phyloP scores from a whole-genome alignment of 306 rosid species.

The Notholithocarpus densiflorus region DNA sequence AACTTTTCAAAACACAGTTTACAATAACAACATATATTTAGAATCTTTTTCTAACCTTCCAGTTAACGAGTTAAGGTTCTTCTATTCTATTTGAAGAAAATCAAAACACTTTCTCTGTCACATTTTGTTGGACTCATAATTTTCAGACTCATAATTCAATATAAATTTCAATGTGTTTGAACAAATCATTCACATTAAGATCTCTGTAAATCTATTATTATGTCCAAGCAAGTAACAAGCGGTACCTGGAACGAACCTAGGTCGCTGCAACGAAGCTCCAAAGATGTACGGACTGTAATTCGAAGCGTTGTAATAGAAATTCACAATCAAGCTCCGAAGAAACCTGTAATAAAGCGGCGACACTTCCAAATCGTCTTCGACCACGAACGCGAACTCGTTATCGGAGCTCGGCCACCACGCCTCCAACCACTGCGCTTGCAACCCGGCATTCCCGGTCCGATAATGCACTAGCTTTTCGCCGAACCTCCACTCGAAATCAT shows the following conservation, averaged over 20 bases:
- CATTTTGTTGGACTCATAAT: too few relatives aligned
- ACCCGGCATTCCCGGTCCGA: conserved; percentile 71
- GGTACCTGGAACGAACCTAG: conserved; percentile 99
- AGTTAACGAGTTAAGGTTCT: too few relatives aligned
- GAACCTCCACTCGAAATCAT: conserved; percentile 67
- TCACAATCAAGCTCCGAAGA: conserved; percentile 56
- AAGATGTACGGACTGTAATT: conserved; percentile 72
- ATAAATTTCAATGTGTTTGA: not conserved
- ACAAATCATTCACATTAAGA: not conserved
- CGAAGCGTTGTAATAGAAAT: conserved; percentile 70
- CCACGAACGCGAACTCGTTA: conserved; percentile 73
- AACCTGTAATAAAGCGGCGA: conserved; percentile 81
- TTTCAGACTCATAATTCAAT: not conserved
- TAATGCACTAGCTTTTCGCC: conserved; percentile 77
- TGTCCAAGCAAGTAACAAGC: not conserved
- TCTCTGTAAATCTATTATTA: not conserved
- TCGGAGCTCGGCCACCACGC: conserved; percentile 95
- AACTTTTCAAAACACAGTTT: not conserved
- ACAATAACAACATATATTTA: not conserved
- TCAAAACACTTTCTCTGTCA: too few relatives aligned
- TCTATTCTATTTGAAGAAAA: too few relatives aligned
- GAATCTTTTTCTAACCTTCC: not conserved
- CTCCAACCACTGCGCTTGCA: conserved; percentile 99
- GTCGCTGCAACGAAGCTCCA: conserved; percentile 85
- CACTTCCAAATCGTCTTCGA: conserved; percentile 92